Evolutionary conservation across 1,284 basidiomycete species (phyloP).

Genomic region (Cutaneotrichosporon sp.): DNA sequence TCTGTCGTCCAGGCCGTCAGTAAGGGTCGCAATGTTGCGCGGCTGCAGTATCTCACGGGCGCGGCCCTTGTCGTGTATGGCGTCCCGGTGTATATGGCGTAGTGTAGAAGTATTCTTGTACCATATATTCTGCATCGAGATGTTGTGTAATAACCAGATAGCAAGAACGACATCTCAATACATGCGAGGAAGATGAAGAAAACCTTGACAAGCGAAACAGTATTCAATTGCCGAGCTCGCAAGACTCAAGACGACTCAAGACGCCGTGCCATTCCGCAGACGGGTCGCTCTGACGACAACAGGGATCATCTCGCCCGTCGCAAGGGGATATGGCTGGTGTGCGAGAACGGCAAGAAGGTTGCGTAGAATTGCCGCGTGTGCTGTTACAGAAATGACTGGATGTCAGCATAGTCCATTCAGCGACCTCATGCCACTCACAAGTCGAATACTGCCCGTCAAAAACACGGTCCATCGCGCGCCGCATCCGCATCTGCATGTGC

Average conservation of each 20-base stretch:
- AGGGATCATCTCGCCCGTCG: conserved; percentile 48
- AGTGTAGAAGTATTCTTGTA: background rate
- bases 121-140: too few species aligned
- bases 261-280: too few species aligned
- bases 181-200: too few species aligned
- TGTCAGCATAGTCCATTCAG: too few species aligned
- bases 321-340: conserved; percentile 43
- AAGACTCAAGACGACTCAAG: too few species aligned
- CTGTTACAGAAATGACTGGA: conserved; percentile 50
- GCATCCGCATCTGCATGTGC: conserved; percentile 58
- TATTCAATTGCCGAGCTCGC: too few species aligned
- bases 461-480: conserved; percentile 59
- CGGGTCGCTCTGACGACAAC: conserved; percentile 43
- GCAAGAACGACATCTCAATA: too few species aligned
- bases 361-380: conserved; percentile 49
- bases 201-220: too few species aligned
- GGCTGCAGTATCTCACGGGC: conserved; percentile 90
- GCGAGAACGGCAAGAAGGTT: conserved; percentile 43
- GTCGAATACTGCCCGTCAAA: conserved; percentile 54
- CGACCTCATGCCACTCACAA: conserved; percentile 50
- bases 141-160: too few species aligned
- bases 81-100: conserved; percentile 57
- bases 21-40: conserved; percentile 70
- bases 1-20: conserved; percentile 71
- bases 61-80: conserved; percentile 93